Base-by-base conservation (phyloP, 495 filamentous ascomycete species). In the Aspergillus haitiensis region DNA sequence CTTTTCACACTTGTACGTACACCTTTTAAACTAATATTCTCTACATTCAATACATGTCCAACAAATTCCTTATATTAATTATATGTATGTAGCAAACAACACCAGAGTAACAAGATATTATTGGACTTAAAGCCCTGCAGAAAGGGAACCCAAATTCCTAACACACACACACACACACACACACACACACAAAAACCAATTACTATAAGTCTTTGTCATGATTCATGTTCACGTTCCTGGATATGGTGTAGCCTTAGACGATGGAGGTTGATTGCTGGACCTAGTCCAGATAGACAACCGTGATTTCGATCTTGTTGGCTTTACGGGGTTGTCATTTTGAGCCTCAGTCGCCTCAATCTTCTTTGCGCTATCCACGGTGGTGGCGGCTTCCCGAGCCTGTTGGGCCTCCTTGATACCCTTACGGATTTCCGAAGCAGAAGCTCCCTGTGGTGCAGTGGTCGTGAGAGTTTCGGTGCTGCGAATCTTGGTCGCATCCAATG, bases 361-460 rank as follows among this genome's bases (percentile, higher is more conserved):
- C 16, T 62, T 48, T 7, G 52, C 35, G 35, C 44, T n/a, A 2
- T 61, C 49, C 13, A 56, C 53, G 18, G 60, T 59, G 1, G 55
- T 56, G 8, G 65, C 59, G 15, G 67, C 58, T 35, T 70, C 66
- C 7, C 72, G 70, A 9, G 74, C 69, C 47, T 72, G 61, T 39
- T 78, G 70, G 2, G 68, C 77, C 39, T 70, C 74, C 61, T 64
- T 70, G 37, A 80, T 73, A 0, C 78, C 78, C 12, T 72, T 66
- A 1, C 76, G 75, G 12, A 80, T 64, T 42, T 79, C 76, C 1
- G 72, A 70, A 1, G 70, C 53, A 6, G 77, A 71, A 6, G 79
- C 79, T 12, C 78, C 79, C 31, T 67, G 70, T 4, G 78, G 73
- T 5, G 79, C 80, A 1, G 75, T 80, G 0, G 80, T 82, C 2